These are phyloP conservation scores for Gamarada debralockiae DNA, from an alignment of 495 filamentous ascomycete species.

Conservation along the genomic window DNA sequence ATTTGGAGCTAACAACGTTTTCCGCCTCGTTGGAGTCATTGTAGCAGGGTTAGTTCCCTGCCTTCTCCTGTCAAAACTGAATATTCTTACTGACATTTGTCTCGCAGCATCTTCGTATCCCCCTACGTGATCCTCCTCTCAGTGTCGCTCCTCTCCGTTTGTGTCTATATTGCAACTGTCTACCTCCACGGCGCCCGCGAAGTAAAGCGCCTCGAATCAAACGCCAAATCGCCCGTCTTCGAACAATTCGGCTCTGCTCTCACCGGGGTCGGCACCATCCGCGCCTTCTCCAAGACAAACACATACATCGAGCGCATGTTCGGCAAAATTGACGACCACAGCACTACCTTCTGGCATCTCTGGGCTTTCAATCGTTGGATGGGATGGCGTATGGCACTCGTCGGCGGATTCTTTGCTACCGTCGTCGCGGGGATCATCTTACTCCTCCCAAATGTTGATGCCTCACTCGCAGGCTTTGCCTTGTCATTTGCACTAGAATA, in stretches of 20 bases:
- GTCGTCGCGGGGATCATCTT: slow-evolving; percentile 64
- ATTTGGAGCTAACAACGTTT: slow-evolving; percentile 46
- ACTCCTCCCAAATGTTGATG: slow-evolving; percentile 58
- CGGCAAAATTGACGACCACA: slow-evolving; percentile 59
- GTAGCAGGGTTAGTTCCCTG: slow-evolving; percentile 36
- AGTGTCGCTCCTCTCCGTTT: slow-evolving; percentile 48
- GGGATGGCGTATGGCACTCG: slow-evolving; percentile 62
- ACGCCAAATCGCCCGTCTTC: slow-evolving; percentile 70
- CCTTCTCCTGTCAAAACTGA: neutral
- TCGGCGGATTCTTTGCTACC: slow-evolving; percentile 67
- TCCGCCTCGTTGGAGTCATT: slow-evolving; percentile 54
- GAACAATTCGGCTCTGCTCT: slow-evolving; percentile 71
- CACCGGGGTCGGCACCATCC: slow-evolving; percentile 69
- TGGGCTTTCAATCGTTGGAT: slow-evolving; percentile 76
- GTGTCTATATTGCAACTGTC: slow-evolving; percentile 48
- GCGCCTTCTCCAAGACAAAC: slow-evolving; percentile 62
- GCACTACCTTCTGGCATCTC: slow-evolving; percentile 58
- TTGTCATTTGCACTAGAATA: slow-evolving; percentile 59
- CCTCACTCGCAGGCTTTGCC: slow-evolving; percentile 78
- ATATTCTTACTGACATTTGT: neutral
- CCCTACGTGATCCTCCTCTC: slow-evolving; percentile 58
- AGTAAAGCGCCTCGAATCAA: slow-evolving; percentile 71
- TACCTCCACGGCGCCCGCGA: slow-evolving; percentile 72
- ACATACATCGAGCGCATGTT: slow-evolving; percentile 66
- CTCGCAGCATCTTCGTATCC: slow-evolving; percentile 51